These are phyloP conservation scores for Termitomyces sp. DNA, from an alignment of 768 basidiomycete species.

Conservation along the genomic window DNA sequence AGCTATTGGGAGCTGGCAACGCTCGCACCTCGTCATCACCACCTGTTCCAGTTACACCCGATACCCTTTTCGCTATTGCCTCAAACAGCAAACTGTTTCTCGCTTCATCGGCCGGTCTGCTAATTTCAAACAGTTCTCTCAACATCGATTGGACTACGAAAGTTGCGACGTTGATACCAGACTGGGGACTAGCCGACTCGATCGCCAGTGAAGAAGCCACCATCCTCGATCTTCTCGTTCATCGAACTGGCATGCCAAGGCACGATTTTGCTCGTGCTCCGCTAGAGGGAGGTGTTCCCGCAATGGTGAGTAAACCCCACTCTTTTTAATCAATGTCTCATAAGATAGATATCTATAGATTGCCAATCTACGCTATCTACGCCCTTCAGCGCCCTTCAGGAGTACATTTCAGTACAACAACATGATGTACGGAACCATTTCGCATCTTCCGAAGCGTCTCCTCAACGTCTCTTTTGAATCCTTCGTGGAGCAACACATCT, in stretches of 20 bases:
- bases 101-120: constrained; percentile 36
- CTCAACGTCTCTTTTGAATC: constrained; percentile 41
- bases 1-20: constrained; percentile 38
- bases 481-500: constrained; percentile 37
- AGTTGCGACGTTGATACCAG: constrained; percentile 33
- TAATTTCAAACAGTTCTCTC: constrained; percentile 37
- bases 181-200: constrained; percentile 40
- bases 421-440: constrained; percentile 42
- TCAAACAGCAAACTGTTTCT: constrained; percentile 45
- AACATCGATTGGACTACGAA: constrained; percentile 38
- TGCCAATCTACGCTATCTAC: constrained; percentile 33
- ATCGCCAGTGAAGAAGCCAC: constrained; percentile 32
- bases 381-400: constrained; percentile 39
- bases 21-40: constrained; percentile 26
- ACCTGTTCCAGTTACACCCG: constrained; percentile 34
- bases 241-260: constrained; percentile 45
- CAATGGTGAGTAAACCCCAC: constrained; percentile 29
- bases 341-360: constrained; percentile 28
- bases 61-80: constrained; percentile 44
- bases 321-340: not conserved
- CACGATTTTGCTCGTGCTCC: constrained; percentile 37
- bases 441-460: constrained; percentile 36
- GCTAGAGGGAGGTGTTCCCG: constrained; percentile 30
- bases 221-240: constrained; percentile 41
- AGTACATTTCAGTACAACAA: constrained; percentile 48